Conservation (phyloP, 371 early-diverging fungal species). For the Rhizopus sp. region DNA sequence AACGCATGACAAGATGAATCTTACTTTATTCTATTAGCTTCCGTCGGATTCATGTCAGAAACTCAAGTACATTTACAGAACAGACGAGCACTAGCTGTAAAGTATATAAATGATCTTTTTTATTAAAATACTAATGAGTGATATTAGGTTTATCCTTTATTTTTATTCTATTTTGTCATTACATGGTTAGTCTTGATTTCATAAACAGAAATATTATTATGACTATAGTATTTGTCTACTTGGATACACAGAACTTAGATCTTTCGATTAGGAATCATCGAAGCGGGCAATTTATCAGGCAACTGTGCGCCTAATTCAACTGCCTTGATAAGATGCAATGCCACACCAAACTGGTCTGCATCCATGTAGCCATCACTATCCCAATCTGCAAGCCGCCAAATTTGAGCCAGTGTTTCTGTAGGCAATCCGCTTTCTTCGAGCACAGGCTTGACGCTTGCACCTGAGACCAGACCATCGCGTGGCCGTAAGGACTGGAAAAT, state of each 20-base stretch:
- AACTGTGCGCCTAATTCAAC: constrained; percentile 50
- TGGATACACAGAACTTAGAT: constrained; percentile 18
- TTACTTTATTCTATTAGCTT: constrained; percentile 53
- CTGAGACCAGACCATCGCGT: constrained; percentile 60
- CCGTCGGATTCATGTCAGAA: constrained; percentile 83
- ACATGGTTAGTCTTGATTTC: constrained; percentile 87
- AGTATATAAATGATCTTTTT: constrained; percentile 6
- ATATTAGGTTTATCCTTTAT: constrained; percentile 76
- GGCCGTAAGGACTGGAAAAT: constrained; percentile 40
- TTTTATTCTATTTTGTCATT: constrained; percentile 90
- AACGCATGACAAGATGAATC: not conserved
- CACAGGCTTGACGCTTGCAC: constrained; percentile 57
- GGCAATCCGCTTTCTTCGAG: constrained; percentile 59
- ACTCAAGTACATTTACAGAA: constrained; percentile 72
- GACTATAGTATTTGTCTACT: not conserved
- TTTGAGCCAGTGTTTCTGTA: constrained; percentile 53
- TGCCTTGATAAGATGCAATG: constrained; percentile 61
- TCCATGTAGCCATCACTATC: constrained; percentile 71
- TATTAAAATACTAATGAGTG: not conserved
- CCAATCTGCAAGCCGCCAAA: constrained; percentile 74
- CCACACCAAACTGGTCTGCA: constrained; percentile 67
- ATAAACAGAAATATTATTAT: constrained; percentile 23
- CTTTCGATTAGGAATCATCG: constrained; percentile 32
- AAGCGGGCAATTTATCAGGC: constrained; percentile 51
- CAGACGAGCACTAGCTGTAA: constrained; percentile 79